Conservation (phyloP, 2,329 filamentous ascomycete genomes). For the Aureobasidium vineae region DNA sequence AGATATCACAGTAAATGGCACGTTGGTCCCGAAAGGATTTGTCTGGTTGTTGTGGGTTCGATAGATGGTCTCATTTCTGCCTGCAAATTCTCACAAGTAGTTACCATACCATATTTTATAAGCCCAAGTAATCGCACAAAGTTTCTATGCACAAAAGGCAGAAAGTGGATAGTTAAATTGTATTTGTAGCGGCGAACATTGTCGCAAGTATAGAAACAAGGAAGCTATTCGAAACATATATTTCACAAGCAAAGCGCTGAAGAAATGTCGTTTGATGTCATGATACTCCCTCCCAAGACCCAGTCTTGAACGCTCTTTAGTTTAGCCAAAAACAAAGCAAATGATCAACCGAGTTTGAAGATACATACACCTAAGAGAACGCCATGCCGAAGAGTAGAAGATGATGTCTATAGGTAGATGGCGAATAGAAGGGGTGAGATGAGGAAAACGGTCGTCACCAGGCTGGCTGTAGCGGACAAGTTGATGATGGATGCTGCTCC, state of each 20-base stretch:
- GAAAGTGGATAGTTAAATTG: not conserved
- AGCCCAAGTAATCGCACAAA: not conserved
- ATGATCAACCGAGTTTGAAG: not conserved
- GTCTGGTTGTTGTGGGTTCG: not conserved
- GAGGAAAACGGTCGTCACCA: not conserved
- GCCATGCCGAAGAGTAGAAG: not conserved
- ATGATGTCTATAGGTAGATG: not conserved
- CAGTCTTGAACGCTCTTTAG: not conserved
- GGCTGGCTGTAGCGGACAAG: not conserved
- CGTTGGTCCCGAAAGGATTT: fast-evolving
- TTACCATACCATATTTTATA: not conserved
- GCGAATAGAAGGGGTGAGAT: slow-evolving; percentile 2
- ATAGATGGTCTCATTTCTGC: not conserved
- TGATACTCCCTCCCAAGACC: not conserved
- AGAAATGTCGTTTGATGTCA: not conserved
- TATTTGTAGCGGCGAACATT: not conserved
- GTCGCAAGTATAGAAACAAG: not conserved
- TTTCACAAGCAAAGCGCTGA: not conserved
- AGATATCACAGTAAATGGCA: no score
- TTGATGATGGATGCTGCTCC: not conserved
- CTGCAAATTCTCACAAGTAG: not conserved
- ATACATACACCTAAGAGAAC: not conserved
- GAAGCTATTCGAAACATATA: not conserved
- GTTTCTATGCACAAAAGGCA: no score
- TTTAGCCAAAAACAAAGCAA: not conserved